Evolutionary conservation across 495 filamentous ascomycete genomes (phyloP).

Genomic region (Hypomontagnella submonticulosa): DNA sequence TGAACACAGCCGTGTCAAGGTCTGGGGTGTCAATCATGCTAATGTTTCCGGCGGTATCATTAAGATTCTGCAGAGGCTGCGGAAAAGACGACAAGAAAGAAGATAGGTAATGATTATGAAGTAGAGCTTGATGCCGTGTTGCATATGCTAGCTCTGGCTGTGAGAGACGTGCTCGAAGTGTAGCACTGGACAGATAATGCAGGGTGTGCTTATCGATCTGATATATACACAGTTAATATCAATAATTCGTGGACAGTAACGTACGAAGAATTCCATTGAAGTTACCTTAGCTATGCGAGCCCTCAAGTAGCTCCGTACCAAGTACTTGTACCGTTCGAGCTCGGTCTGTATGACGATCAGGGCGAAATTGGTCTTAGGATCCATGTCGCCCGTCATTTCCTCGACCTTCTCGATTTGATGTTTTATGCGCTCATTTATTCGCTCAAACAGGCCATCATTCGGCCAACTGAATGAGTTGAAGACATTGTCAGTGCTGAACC

Average conservation of each 20-base stretch:
- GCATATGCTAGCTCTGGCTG: slow-evolving; percentile 79
- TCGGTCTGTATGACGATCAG: slow-evolving; percentile 97
- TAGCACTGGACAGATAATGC: slow-evolving; percentile 66
- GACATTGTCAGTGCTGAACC: slow-evolving; percentile 25
- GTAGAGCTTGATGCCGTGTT: slow-evolving; percentile 79
- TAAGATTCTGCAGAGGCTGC: slow-evolving; percentile 75
- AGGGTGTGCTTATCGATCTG: slow-evolving; percentile 77
- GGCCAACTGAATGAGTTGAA: slow-evolving; percentile 58
- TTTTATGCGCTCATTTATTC: slow-evolving; percentile 79
- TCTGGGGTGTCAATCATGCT: slow-evolving; percentile 94
- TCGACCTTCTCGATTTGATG: slow-evolving; percentile 76
- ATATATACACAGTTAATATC: slow-evolving; percentile 17
- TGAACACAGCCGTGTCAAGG: slow-evolving; percentile 82
- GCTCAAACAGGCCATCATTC: slow-evolving; percentile 66
- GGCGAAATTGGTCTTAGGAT: slow-evolving; percentile 87
- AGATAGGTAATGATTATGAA: slow-evolving; percentile 81
- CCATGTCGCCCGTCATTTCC: slow-evolving; percentile 80
- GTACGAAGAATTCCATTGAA: slow-evolving; percentile 5
- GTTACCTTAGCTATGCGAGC: slow-evolving; percentile 82
- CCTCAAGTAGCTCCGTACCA: slow-evolving; percentile 85
- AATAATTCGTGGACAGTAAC: slow-evolving; percentile 2
- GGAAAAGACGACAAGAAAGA: slow-evolving; percentile 88
- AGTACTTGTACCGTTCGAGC: slow-evolving; percentile 90
- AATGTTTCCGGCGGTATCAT: slow-evolving; percentile 88
- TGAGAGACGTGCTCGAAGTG: slow-evolving; percentile 68